Conservation (phyloP, 2,329 filamentous ascomycete species). For the Pseudocercospora musae region DNA sequence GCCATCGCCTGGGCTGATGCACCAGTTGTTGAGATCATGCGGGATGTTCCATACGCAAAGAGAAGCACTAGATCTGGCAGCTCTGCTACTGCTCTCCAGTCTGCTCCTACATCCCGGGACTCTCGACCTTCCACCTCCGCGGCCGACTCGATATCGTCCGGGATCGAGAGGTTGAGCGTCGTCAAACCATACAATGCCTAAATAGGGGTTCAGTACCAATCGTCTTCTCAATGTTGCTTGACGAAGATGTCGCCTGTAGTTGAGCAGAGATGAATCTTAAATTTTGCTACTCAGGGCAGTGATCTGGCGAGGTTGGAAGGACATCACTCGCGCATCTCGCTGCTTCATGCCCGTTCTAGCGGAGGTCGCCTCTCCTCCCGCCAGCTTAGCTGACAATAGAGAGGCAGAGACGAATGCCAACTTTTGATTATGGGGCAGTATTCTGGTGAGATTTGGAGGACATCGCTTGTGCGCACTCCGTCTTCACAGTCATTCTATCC, state of each 20-base stretch:
- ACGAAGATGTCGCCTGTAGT: background rate
- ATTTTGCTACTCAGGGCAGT: no score
- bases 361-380: no score
- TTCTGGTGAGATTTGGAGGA: no score
- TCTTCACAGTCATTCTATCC: no score
- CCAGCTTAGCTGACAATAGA: no score
- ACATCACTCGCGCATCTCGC: no score
- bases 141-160: background rate
- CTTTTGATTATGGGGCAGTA: no score
- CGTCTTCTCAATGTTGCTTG: background rate
- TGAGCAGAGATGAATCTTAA: background rate
- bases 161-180: constrained; percentile 14
- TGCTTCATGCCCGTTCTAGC: no score
- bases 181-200: constrained; percentile 21
- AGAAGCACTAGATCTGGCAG: background rate
- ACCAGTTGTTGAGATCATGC: constrained; percentile 60
- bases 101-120: background rate
- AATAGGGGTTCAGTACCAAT: background rate
- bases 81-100: background rate
- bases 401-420: no score
- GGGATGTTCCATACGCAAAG: constrained; percentile 18
- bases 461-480: no score
- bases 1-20: constrained; percentile 71
- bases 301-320: no score
- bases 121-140: background rate